phyloP scores from a whole-genome alignment of 2,329 filamentous ascomycete genomes.

The Colletotrichum higginsianum region DNA sequence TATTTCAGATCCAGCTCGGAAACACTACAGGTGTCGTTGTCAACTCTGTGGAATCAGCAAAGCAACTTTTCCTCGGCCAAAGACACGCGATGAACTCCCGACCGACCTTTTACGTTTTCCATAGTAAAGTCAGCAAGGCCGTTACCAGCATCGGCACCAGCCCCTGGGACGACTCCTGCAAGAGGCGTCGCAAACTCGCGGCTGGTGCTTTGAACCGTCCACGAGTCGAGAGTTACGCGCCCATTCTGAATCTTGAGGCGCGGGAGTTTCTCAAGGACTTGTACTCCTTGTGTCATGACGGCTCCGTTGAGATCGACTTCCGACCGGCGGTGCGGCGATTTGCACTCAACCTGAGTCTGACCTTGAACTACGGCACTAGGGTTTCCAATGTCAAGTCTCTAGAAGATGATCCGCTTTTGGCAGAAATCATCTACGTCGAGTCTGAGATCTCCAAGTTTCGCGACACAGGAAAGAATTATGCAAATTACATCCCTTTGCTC shows the following conservation, averaged over 20 bases:
- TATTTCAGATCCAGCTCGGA: conserved; percentile 53
- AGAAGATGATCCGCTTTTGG: conserved; percentile 31
- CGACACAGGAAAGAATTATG: conserved; percentile 20
- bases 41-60: conserved; percentile 76
- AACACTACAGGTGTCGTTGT: conserved; percentile 75
- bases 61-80: conserved; percentile 76
- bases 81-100: conserved; percentile 76
- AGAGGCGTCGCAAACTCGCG: conserved; percentile 75
- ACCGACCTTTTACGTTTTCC: conserved; percentile 74
- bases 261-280: conserved; percentile 71
- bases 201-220: conserved; percentile 77
- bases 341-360: conserved; percentile 74
- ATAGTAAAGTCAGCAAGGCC: conserved; percentile 67
- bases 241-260: conserved; percentile 67
- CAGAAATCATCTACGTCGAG: conserved; percentile 45
- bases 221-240: conserved; percentile 77
- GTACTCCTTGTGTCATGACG: conserved; percentile 67
- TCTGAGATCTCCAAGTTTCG: conserved; percentile 42
- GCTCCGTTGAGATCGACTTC: conserved; percentile 71
- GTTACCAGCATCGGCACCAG: conserved; percentile 72
- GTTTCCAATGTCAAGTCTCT: conserved; percentile 26
- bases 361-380: conserved; percentile 75
- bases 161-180: conserved; percentile 79
- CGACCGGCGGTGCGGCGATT: conserved; percentile 74
- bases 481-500: conserved; percentile 23